Conservation (phyloP, 129 eudicot genomes). For the carrot (Daucus carota) region DNA sequence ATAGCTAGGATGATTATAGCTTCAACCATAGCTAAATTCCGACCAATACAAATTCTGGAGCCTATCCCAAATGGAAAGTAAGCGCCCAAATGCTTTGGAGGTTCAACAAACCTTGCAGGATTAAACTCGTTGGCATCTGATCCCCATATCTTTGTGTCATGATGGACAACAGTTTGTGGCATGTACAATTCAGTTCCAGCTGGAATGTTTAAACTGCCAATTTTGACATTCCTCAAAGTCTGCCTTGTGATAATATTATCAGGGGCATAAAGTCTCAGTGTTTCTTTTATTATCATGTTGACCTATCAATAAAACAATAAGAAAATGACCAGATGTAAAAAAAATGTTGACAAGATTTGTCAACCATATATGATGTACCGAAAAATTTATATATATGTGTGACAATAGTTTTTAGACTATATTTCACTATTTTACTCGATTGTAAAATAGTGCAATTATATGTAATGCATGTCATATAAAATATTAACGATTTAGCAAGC, state of each 20-base stretch:
- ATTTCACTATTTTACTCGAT: too few relatives aligned
- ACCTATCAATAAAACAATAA: slow-evolving; percentile 16
- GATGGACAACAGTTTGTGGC: slow-evolving; percentile 29
- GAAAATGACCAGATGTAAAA: too few relatives aligned
- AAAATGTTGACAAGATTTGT: too few relatives aligned
- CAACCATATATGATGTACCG: too few relatives aligned
- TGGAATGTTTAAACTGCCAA: slow-evolving; percentile 27
- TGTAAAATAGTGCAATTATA: too few relatives aligned
- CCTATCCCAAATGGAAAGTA: slow-evolving; percentile 37
- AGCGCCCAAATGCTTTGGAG: slow-evolving; percentile 23
- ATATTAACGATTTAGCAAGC: too few relatives aligned
- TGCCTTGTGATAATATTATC: slow-evolving; percentile 9
- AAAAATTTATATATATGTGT: too few relatives aligned
- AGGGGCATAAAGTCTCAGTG: slow-evolving; percentile 26
- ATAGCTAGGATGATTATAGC: slow-evolving; percentile 3
- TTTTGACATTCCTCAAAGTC: slow-evolving; percentile 16
- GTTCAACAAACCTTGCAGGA: slow-evolving; percentile 9
- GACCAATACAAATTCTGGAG: slow-evolving; percentile 26
- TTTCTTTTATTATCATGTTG: slow-evolving; percentile 1
- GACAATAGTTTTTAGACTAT: too few relatives aligned
- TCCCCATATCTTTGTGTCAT: slow-evolving; percentile 34
- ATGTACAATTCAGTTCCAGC: slow-evolving; percentile 25
- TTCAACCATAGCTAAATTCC: background rate
- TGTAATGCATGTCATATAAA: too few relatives aligned
- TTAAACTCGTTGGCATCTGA: slow-evolving; percentile 36